phyloP scores from a whole-genome alignment of 1,139 yeast species.

The Saccharomyces hybrid region DNA sequence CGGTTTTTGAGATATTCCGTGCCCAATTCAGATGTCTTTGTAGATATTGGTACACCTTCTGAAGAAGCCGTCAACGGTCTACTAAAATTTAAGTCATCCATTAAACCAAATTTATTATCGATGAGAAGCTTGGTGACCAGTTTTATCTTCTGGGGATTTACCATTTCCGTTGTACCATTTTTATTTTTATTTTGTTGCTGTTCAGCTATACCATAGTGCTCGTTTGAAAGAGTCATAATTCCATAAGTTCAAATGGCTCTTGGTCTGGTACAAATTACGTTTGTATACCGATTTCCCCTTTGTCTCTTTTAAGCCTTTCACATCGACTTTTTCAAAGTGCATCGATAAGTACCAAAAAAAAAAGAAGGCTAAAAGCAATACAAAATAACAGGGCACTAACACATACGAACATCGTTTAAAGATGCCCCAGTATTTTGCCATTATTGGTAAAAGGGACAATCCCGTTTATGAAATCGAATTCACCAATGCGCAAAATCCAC shows the following conservation, averaged over 20 bases:
- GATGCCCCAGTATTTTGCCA: slow-evolving; percentile 79
- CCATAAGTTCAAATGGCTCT: background rate
- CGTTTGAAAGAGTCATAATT: background rate
- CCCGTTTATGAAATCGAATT: slow-evolving; percentile 87
- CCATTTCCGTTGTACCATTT: background rate
- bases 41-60: slow-evolving; percentile 1
- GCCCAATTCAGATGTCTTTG: background rate
- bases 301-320: background rate
- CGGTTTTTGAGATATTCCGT: background rate
- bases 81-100: slow-evolving; percentile 27
- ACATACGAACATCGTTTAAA: background rate
- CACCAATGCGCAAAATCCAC: slow-evolving; percentile 15
- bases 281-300: background rate
- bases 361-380: background rate
- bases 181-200: background rate
- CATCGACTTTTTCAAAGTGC: background rate
- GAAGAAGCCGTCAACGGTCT: slow-evolving; percentile 5
- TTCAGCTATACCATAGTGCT: background rate
- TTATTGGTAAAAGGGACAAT: slow-evolving; percentile 78
- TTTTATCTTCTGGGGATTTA: slow-evolving; percentile 17
- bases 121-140: slow-evolving; percentile 23
- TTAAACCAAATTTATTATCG: slow-evolving; percentile 25
- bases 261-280: background rate
- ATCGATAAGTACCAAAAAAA: background rate
- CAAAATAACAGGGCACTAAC: background rate